Base-by-base conservation (phyloP, 106 monocot genomes). In the Dioscorea zingiberensis region DNA sequence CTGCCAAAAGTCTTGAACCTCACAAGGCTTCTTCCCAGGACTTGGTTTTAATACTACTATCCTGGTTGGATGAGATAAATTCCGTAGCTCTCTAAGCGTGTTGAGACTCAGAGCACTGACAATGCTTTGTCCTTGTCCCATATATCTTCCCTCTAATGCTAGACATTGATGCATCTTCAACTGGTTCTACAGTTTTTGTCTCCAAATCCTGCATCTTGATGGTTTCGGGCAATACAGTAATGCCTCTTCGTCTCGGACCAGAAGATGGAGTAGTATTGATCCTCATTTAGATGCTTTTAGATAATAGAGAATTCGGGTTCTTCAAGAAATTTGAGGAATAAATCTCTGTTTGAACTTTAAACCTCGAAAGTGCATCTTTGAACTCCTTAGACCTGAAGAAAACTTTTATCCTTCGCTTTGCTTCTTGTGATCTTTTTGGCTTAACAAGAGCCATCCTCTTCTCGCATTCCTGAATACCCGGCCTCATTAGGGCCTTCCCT, bases 41-140 rank as follows among this genome's bases (percentile, higher is more conserved):
- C 73, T 89, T 63, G 97, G 92, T 63, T 86, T 97, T 70, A 97
- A 72, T 57, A 97, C 85, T 32, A 97, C 92, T 74, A 97, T 97
- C 58, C 88, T 85, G 13, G 92, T 97, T 59, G 91, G 83, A 47
- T 84, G 85, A 73, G 83, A 76, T 18, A 71, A 62, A 73, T 47
- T 62, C 59, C 71, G 84, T n/a, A 47, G 73, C n/a, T 44, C 55
- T 77, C 86, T 26, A 64, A 17, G 61, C 22, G 51, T n/a, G 55
- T 57, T 56, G 17, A 60, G 57, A 63, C 44, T 74, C n/a, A 54
- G 78, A 76, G 63, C 54, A 74, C 69, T 44, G 30, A 17, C 26
- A 32, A 60, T 60, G 66, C 16, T 60, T n/a, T 78, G 29, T 58
- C 27, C 55, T 56, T 69, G 11, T 59, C 75, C 21, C 29, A 38